Evolutionary conservation across 2,329 filamentous ascomycete genomes (phyloP).

Genomic region (Arthrobotrys musiformis): DNA sequence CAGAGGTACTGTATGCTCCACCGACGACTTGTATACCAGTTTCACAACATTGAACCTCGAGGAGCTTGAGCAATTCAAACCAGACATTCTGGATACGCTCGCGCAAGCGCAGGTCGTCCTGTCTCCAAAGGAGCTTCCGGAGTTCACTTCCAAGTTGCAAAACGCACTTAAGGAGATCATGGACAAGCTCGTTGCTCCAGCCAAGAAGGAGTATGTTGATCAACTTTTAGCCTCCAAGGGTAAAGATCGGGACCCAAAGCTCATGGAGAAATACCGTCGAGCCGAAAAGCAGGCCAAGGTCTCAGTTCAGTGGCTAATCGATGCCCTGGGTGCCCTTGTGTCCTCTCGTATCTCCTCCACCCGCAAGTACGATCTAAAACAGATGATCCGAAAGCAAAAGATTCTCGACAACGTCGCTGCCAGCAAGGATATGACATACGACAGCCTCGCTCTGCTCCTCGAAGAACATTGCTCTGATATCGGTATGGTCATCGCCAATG

Average conservation of each 20-base stretch:
- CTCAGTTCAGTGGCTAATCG: slow-evolving; percentile 50
- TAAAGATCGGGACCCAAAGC: slow-evolving; percentile 33
- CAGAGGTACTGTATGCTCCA: slow-evolving; percentile 8
- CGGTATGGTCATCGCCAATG: slow-evolving; percentile 49
- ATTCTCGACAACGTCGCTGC: slow-evolving; percentile 48
- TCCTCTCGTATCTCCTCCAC: slow-evolving; percentile 50
- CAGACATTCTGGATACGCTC: slow-evolving; percentile 43
- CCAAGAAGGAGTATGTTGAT: slow-evolving; percentile 48
- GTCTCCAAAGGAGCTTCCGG: slow-evolving; percentile 41
- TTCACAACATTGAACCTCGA: slow-evolving; percentile 34
- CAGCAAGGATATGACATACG: slow-evolving; percentile 52
- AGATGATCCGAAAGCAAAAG: slow-evolving; percentile 53
- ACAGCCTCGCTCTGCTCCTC: slow-evolving; percentile 25
- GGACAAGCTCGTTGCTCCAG: slow-evolving; percentile 30
- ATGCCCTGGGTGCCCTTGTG: slow-evolving; percentile 40
- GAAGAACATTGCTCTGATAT: slow-evolving; percentile 52
- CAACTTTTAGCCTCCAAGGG: slow-evolving; percentile 26
- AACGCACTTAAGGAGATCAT: slow-evolving; percentile 31
- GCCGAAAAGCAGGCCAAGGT: slow-evolving; percentile 44
- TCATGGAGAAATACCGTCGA: slow-evolving; percentile 49
- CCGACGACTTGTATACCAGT: slow-evolving; percentile 41
- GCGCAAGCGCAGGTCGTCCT: slow-evolving; percentile 38
- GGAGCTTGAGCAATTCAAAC: slow-evolving; percentile 43
- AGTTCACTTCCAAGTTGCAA: slow-evolving; percentile 47
- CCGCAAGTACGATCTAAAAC: slow-evolving; percentile 52